Evolutionary conservation across 2,329 filamentous ascomycete species (phyloP), one percentile per base, ranked within the genome.

Genomic region (Anthostomella pinea): DNA sequence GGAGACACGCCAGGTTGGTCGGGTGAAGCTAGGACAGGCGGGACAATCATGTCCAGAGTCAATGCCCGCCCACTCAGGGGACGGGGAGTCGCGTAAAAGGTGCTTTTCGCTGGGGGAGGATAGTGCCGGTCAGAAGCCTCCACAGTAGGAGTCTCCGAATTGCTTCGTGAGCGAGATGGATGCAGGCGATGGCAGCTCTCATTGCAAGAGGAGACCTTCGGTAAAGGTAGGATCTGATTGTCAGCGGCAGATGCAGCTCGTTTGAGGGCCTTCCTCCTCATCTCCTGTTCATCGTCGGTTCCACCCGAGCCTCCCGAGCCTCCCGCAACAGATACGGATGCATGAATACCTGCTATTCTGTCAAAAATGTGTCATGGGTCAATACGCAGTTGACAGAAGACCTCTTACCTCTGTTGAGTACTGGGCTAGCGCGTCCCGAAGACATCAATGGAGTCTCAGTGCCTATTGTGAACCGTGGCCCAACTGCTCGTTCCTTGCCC

Each of bases 41-140:
- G 24, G 15, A 20, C 35, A 8, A 48, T 31, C 8, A 26, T 38
- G 20, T 48, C 49, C 16, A 35, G 8, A 30, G 30, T 41, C 14
- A 39, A 29, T 15, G 32, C 28, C 8, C 45, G 49, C n/a, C 44
- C 43, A 39, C 35, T 41, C 9, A 46, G 9, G 14, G 56, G 50
- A 33, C 48, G 54, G 41, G 52, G 51, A 11, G 50, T 46, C 24
- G 51, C 45, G 37, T 55, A 58, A 33, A 48, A 53, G 5, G 48
- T 53, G 30, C 47, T 56, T 17, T 49, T 50, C 10, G 51, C 44
- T 11, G 24, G 38, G 3, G 54, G 53, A 16, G 55, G 52, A 38
- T 55, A 54, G 37, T 56, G 38, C 24, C 51, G 49, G 39, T 50
- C 43, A 30, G 44, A 28, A 18, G 20, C 30, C 39, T 49, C n/a